These are phyloP conservation scores for Arthrobotrys sinensis DNA, from an alignment of 2,329 filamentous ascomycete genomes.

Conservation along the genomic window DNA sequence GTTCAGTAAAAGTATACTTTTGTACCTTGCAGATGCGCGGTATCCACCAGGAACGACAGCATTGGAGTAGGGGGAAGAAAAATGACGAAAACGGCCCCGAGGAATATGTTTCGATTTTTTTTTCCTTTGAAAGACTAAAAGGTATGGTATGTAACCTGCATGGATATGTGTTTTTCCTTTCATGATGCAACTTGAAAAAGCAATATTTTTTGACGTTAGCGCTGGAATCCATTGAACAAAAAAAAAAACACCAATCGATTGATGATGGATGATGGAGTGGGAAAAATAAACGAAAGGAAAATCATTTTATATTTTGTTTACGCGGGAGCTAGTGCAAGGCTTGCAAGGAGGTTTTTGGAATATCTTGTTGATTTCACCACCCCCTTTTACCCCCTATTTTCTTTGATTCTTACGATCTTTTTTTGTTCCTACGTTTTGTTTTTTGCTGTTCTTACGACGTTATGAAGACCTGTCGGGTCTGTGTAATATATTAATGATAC, in stretches of 20 bases:
- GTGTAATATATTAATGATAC: constrained; percentile 33
- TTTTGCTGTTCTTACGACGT: constrained; percentile 2
- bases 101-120: constrained; percentile 10
- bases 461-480: constrained; percentile 5
- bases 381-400: background rate
- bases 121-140: background rate
- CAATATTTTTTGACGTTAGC: constrained; percentile 19
- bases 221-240: background rate
- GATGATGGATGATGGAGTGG: background rate
- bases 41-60: constrained; percentile 3
- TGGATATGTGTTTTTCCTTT: background rate
- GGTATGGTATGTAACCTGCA: constrained; percentile 10
- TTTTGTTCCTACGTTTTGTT: background rate
- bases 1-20: constrained; percentile 1
- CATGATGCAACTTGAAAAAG: constrained; percentile 27
- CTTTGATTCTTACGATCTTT: constrained; percentile 2
- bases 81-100: constrained; percentile 12
- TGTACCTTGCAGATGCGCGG: background rate
- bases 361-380: no score
- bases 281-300: background rate
- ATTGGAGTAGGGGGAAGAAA: background rate
- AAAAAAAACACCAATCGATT: background rate
- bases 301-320: no score
- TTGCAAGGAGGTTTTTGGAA: no score
- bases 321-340: no score